Evolutionary conservation across 768 basidiomycete species (phyloP), one percentile per base, ranked within the genome.

Genomic region (Atractiella rhizophila): DNA sequence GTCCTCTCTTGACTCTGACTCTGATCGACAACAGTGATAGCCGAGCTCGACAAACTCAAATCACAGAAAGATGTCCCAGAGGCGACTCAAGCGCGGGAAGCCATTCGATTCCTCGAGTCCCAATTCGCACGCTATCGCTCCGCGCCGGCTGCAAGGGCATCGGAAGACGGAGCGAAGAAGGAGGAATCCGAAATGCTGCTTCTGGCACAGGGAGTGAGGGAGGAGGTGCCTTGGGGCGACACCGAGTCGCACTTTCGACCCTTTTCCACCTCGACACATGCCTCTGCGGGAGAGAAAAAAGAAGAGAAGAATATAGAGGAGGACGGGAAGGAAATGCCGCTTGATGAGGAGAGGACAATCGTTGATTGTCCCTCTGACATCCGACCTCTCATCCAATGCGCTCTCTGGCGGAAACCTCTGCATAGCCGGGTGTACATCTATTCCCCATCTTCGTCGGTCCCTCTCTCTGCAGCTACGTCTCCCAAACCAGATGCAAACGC

Each of bases 11-110:
- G 25, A 6, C 27, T n/a, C 35, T 8, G 20, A 7, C 35, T 4
- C 20, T 6, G 35, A 19, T 37, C 7, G 9, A 9, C 2, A 25
- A 10, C 42, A 50, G 49, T 40, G 0, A 28, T 50, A 11, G 39
- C 46, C 12, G 48, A 41, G 12, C 46, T 50, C 24, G 49, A 50
- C 39, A 16, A 39, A 11, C 46, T 50, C 25, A 50, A 50, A 28
- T 35, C 46, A 4, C 49, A 40, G 0, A 5, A 38, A 2, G 41
- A 39, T 4, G 36, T 50, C 4, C 16, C 38, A 32, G 46, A n/a
- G n/a, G n/a, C n/a, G n/a, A n/a, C 43, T 25, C 41, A 21, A n/a
- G 37, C 49, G 1, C 29, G 49, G 4, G 41, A 43, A 0, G 49
- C 46, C 1, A 50, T 47, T 12, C 40, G 41, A 21, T 50, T 50